Base-by-base conservation (phyloP, 345 rosid genomes). In the Alliaria petiolata region DNA sequence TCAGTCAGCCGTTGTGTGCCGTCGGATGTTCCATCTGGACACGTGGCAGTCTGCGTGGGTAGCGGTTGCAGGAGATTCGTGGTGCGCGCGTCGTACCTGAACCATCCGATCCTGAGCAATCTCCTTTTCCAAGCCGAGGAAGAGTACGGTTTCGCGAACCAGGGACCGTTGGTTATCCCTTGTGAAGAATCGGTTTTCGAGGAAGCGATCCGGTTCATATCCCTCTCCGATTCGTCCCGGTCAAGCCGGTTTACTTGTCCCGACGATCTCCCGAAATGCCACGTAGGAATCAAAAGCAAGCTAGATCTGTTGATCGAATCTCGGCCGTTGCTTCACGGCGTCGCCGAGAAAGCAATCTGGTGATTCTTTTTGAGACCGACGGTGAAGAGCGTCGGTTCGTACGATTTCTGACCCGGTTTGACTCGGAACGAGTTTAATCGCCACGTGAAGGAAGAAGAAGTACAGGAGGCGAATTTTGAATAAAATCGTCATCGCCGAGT, bases 11-110 rank as follows among this genome's bases (percentile, higher is more conserved):
- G 82, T 28, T 56, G 35, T 25, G 78, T 84, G 19, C 93, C 95
- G 25, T 79, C 85, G 4, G 99, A 91, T 76, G 96, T 95, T n/a
- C 99, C 99, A 0, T 76, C 95, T 10, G 99, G 99, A 39, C 91
- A 95, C 79, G 93, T 95, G 68, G 99, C 92, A 6, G 82, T 95
- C 33, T 84, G 82, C 52, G 98, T 92, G 2, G 99, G 99, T 11
- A 66, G 50, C 63, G 83, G 57, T 3, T 75, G 77, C 83, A 70
- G 83, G 87, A 83, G 99, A 72, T 95, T 81, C 31, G 96, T 95
- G 40, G 90, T 95, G 69, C 93, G 87, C 15, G 90, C 96, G 65
- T 75, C 96, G 75, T 82, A 89, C 81, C 85, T 95, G 81, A 95
- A 95, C 84, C 99, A 95, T 69, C 99, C 99, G 5, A 49, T 88